Base-by-base conservation (phyloP, 1,139 yeast species). In the Pichia norvegensis region DNA sequence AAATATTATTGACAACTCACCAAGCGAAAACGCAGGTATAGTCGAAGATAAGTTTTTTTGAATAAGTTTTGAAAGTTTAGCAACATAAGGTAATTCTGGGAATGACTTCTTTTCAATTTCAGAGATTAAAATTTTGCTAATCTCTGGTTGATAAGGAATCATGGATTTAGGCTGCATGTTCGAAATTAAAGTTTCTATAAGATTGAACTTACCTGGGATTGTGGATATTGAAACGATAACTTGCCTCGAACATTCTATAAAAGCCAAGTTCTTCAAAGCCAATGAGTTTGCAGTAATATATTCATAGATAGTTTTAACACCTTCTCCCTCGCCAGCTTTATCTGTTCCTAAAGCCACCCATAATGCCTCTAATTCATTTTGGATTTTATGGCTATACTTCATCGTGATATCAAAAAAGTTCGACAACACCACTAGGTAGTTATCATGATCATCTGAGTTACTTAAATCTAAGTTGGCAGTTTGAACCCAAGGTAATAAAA, bases 331-430 rank as follows among this genome's bases (percentile, higher is more conserved):
- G 11, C 79, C 73, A 35, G 76, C 75, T n/a, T 72, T 69, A 4
- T 82, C 83, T 45, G 79, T 79, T 1, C 95, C 95, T 35, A 92
- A 69, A 0, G 97, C 94, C 4, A 85, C 87, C 99, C 99, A 94
- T 35, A 92, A 65, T 0, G 95, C 95, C 61, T 90, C 97, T 10
- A 92, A 86, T 56, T 88, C 97, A 56, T 83, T 83, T 42, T 86
- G 85, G 55, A 86, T 78, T 16, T 72, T 70, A 39, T 81, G 81
- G 45, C 90, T 78, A 55, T 82, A 85, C 47, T 79, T 78, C 38
- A 87, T 79, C 0, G 97, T 86, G 39, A 92, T 82, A 56, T 87
- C 97, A 63, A 88, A 79, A 46, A 92, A 65, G 55, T 90, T 92
- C 50, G 76, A 79, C 54, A 92, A 63, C 1, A 90, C 88, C 95